Evolutionary conservation across 768 basidiomycete species (phyloP).

Genomic region (Fomitopsis pulvina): DNA sequence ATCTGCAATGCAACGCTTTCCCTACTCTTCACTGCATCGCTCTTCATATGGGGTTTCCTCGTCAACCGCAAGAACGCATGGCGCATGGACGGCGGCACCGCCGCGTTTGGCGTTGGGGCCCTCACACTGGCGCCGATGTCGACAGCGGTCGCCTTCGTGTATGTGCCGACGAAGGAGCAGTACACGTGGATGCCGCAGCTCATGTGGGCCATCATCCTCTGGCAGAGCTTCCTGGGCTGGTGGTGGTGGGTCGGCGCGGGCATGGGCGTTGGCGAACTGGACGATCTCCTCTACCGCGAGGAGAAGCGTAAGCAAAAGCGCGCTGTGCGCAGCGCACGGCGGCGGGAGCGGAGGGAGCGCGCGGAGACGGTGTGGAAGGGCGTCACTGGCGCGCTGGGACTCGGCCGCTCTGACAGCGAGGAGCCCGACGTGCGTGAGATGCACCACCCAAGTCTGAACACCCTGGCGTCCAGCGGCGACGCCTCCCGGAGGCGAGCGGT

Average conservation of each 20-base stretch:
- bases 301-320: slow-evolving; percentile 50
- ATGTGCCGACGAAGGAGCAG: slow-evolving; percentile 77
- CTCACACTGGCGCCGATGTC: slow-evolving; percentile 76
- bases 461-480: neutral
- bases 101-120: slow-evolving; percentile 84
- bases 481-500: neutral
- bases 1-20: slow-evolving; percentile 97
- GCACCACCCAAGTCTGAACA: neutral
- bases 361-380: slow-evolving; percentile 54
- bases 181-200: slow-evolving; percentile 89
- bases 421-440: neutral
- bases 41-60: slow-evolving; percentile 89
- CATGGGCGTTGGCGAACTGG: slow-evolving; percentile 68
- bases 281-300: slow-evolving; percentile 47
- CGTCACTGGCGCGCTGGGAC: slow-evolving; percentile 45
- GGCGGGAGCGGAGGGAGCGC: slow-evolving; percentile 42
- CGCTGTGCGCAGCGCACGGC: slow-evolving; percentile 38
- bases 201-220: slow-evolving; percentile 87
- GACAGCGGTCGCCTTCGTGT: slow-evolving; percentile 82
- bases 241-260: slow-evolving; percentile 99
- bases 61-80: slow-evolving; percentile 90
- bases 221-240: slow-evolving; percentile 97
- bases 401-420: neutral
- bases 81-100: slow-evolving; percentile 95
- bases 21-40: slow-evolving; percentile 83